Percentiles rank a stretch among this genome's conserved stretches.
phyloP scores from a whole-genome alignment of 1,284 basidiomycete genomes.

The Pterulicium gracile region DNA sequence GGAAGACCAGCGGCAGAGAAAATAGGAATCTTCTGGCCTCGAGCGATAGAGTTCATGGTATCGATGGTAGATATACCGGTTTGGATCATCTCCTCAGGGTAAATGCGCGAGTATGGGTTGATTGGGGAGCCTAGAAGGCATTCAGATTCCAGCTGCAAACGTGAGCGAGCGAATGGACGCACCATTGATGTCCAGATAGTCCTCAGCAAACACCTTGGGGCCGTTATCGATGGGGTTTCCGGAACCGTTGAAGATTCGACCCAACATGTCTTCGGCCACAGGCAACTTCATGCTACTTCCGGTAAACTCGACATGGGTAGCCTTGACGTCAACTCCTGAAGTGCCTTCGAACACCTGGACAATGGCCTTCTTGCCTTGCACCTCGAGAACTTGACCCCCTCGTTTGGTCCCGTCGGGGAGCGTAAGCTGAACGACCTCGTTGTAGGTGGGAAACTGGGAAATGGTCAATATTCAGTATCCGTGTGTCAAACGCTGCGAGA shows the following conservation, averaged over 20 bases:
- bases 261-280: constrained; percentile 99
- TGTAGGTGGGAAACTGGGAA: constrained; percentile 92
- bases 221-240: constrained; percentile 98
- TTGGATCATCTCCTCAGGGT: constrained; percentile 99
- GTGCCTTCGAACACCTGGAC: constrained; percentile 99
- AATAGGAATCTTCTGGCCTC: constrained; percentile 99
- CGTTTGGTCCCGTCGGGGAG: constrained; percentile 93
- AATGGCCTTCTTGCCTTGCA: constrained; percentile 97
- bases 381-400: constrained; percentile 96
- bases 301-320: constrained; percentile 97
- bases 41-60: constrained; percentile 98
- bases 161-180: too few species aligned
- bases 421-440: constrained; percentile 96
- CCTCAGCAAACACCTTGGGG: constrained; percentile 98
- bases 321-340: constrained; percentile 93
- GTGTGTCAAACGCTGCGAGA: too few species aligned
- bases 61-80: constrained; percentile 99
- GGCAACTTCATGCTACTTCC: constrained; percentile 98
- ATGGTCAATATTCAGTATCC: constrained; percentile 11
- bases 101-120: constrained; percentile 98
- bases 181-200: constrained; percentile 99
- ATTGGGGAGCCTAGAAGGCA: constrained; percentile 84
- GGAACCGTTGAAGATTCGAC: constrained; percentile 98
- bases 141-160: constrained; percentile 10
- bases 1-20: constrained; percentile 99